These are phyloP conservation scores for Botryotinia globosa DNA, from an alignment of 2,329 filamentous ascomycete species.

Conservation along the genomic window DNA sequence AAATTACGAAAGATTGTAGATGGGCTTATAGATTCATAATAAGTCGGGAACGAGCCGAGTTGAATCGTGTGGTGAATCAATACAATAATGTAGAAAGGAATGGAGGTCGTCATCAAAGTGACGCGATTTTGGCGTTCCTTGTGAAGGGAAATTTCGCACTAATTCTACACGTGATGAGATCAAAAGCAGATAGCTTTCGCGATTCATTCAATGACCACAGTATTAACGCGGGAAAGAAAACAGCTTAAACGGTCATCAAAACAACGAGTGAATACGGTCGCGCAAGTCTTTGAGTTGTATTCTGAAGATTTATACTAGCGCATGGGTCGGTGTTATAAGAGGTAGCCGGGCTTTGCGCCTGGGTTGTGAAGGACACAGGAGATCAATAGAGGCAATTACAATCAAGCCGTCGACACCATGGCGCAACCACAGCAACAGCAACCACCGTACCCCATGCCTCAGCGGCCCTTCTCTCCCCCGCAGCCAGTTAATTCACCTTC, in stretches of 20 bases:
- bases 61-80: background rate
- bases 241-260: constrained; percentile 20
- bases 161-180: constrained; percentile 10
- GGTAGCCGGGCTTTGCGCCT: constrained; percentile 37
- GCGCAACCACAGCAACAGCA: constrained; percentile 40
- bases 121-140: constrained; percentile 19
- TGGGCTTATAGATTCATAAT: background rate
- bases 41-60: background rate
- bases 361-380: constrained; percentile 31
- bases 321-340: constrained; percentile 33
- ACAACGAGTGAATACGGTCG: constrained; percentile 18
- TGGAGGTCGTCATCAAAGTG: constrained; percentile 10
- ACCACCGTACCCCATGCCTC: constrained; percentile 43
- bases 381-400: constrained; percentile 24
- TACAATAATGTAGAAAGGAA: background rate
- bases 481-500: constrained; percentile 55
- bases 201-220: constrained; percentile 18
- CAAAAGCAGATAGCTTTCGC: constrained; percentile 20
- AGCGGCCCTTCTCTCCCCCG: constrained; percentile 61
- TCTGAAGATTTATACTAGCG: constrained; percentile 18
- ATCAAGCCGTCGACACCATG: constrained; percentile 31
- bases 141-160: constrained; percentile 6
- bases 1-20: background rate
- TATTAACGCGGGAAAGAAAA: constrained; percentile 2
- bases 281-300: background rate